Conservation (phyloP, 306 rosid species). For the Nissolia schottii region DNA sequence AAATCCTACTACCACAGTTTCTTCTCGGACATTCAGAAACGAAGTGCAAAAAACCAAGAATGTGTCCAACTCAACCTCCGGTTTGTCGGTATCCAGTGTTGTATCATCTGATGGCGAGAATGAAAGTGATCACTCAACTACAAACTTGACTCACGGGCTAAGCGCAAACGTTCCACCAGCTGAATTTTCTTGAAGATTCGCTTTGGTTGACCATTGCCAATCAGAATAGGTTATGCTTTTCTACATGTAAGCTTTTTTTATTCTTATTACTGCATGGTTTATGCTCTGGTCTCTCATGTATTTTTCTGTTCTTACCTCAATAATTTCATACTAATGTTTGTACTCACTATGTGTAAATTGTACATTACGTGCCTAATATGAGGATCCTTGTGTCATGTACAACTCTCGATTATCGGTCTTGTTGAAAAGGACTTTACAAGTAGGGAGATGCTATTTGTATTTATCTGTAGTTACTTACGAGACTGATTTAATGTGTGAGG, state of each 20-base stretch:
- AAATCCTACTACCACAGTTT: not conserved
- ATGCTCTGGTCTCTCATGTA: not conserved
- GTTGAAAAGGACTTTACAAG: no score
- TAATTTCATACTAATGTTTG: not conserved
- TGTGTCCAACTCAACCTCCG: not conserved
- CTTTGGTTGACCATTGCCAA: not conserved
- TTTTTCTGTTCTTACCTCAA: no score
- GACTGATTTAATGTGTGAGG: no score
- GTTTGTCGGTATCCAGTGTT: not conserved
- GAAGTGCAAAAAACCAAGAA: not conserved
- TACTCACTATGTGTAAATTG: not conserved
- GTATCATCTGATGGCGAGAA: slow-evolving; percentile 25
- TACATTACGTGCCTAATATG: no score
- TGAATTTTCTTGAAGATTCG: slow-evolving; percentile 20
- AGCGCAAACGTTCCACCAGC: slow-evolving; percentile 26
- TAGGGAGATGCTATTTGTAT: no score
- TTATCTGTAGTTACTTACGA: no score
- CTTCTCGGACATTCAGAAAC: not conserved
- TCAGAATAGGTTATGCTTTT: not conserved
- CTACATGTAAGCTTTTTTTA: not conserved
- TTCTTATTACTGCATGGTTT: not conserved
- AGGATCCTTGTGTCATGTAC: no score
- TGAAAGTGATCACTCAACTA: slow-evolving; percentile 22
- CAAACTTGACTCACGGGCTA: slow-evolving; percentile 39
- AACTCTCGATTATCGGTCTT: no score